Evolutionary conservation across 2,329 filamentous ascomycete species (phyloP).

Genomic region (Cryphonectria nitschkei): DNA sequence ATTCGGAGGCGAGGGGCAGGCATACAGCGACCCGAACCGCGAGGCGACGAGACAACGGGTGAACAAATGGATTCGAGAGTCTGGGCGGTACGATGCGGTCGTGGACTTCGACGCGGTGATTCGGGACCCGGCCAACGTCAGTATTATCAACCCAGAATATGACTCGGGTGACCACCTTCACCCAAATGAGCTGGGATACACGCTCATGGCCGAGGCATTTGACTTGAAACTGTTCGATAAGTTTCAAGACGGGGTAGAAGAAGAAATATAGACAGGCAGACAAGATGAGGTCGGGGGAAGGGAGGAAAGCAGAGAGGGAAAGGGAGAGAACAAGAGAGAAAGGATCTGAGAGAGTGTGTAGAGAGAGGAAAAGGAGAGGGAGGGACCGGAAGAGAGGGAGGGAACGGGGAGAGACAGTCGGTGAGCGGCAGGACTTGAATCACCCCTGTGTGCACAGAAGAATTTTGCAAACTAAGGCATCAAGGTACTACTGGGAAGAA

Average conservation of each 20-base stretch:
- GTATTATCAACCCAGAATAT: conserved; percentile 48
- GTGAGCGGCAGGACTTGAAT: not conserved
- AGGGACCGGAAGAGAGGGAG: not conserved
- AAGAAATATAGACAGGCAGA: conserved; percentile 23
- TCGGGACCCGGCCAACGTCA: conserved; percentile 50
- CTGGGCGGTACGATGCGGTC: conserved; percentile 61
- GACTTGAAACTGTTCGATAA: conserved; percentile 53
- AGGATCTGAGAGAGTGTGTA: not conserved
- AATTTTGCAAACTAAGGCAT: not conserved
- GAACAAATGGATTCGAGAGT: conserved; percentile 61
- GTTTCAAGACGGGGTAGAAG: conserved; percentile 37
- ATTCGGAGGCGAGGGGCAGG: conserved; percentile 49
- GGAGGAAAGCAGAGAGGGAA: not conserved
- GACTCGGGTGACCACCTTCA: conserved; percentile 66
- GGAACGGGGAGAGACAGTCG: not conserved
- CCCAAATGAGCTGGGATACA: conserved; percentile 58
- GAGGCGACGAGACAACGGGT: conserved; percentile 58
- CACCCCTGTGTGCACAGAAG: not conserved
- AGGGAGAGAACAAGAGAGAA: not conserved
- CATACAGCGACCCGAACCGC: conserved; percentile 54
- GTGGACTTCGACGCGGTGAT: conserved; percentile 64
- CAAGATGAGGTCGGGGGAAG: not conserved
- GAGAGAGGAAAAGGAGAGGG: not conserved
- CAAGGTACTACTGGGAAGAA: not conserved
- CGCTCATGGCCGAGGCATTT: conserved; percentile 57